Percentiles rank a stretch among this genome's conserved stretches.
These are phyloP conservation scores for Penicillium steckii DNA, from an alignment of 495 filamentous ascomycete genomes.

Conservation along the genomic window DNA sequence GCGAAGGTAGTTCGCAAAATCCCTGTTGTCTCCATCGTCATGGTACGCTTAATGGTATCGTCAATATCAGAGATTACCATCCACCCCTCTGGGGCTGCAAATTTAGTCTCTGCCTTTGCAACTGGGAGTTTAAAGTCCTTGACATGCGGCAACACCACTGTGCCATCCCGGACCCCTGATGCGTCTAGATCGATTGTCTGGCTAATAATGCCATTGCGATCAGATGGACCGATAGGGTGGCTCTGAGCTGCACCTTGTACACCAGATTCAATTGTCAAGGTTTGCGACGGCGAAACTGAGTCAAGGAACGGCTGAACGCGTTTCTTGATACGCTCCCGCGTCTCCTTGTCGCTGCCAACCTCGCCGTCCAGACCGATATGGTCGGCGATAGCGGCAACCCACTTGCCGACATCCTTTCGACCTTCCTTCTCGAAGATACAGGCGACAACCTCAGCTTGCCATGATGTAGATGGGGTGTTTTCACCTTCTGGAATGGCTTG, in stretches of 20 bases:
- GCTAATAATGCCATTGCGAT: conserved; percentile 66
- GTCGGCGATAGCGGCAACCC: conserved; percentile 69
- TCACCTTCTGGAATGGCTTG: conserved; percentile 34
- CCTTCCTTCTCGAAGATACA: conserved; percentile 73
- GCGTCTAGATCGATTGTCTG: conserved; percentile 48
- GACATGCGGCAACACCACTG: conserved; percentile 32
- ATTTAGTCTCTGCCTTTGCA: conserved; percentile 63
- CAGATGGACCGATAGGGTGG: conserved; percentile 66
- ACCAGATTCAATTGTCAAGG: conserved; percentile 57
- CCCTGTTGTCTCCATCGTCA: conserved; percentile 73
- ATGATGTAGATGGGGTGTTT: conserved; percentile 37
- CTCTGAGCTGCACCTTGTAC: conserved; percentile 36
- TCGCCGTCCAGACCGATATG: conserved; percentile 64
- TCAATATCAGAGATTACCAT: conserved; percentile 89
- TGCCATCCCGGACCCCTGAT: conserved; percentile 29
- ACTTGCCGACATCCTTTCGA: conserved; percentile 60
- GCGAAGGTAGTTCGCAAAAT: conserved; percentile 83
- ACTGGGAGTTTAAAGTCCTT: conserved; percentile 37
- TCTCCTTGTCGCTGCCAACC: conserved; percentile 53
- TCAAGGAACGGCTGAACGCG: conserved; percentile 77
- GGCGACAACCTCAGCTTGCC: conserved; percentile 78
- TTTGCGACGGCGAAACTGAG: conserved; percentile 65
- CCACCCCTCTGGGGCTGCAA: conserved; percentile 80
- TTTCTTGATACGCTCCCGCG: conserved; percentile 63
- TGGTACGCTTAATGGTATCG: conserved; percentile 91